phyloP scores from a whole-genome alignment of 495 filamentous ascomycete genomes.

The Aspergillus olivimuriae region DNA sequence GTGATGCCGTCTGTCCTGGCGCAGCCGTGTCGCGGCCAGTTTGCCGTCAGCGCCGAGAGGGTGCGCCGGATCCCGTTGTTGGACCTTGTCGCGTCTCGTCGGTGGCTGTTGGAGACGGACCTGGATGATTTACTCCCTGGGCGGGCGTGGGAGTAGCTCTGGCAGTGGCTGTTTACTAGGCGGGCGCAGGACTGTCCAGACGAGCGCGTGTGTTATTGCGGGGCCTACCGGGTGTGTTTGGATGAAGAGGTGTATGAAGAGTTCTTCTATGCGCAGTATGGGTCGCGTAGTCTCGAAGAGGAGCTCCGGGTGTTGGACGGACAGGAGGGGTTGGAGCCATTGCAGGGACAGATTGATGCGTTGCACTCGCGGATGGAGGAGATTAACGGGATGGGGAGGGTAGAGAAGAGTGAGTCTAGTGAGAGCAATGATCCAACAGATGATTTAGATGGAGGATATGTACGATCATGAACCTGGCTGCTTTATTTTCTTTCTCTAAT shows the following conservation, averaged over 20 bases:
- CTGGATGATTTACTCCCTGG: slow-evolving; percentile 50
- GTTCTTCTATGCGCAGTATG: neutral
- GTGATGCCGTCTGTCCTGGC: slow-evolving; percentile 26
- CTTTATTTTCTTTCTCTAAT: no score
- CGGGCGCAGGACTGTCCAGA: slow-evolving; percentile 26
- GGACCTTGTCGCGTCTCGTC: slow-evolving; percentile 46
- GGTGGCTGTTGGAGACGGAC: slow-evolving; percentile 55
- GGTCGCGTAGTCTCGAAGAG: neutral
- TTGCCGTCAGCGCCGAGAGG: slow-evolving; percentile 50
- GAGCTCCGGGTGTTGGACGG: neutral
- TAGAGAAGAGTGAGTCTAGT: no score
- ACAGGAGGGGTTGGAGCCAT: neutral
- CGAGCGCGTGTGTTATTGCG: slow-evolving; percentile 33
- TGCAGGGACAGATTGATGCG: neutral
- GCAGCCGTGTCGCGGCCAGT: slow-evolving; percentile 61
- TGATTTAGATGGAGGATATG: no score
- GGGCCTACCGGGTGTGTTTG: slow-evolving; percentile 25
- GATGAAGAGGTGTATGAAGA: slow-evolving; percentile 1
- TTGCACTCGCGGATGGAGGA: neutral
- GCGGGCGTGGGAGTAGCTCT: slow-evolving; percentile 61
- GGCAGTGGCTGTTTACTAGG: slow-evolving; percentile 48
- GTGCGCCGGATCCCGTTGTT: slow-evolving; percentile 36
- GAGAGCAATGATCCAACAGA: no score
- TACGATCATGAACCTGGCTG: no score
- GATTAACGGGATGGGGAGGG: no score